phyloP scores from a whole-genome alignment of 2,329 filamentous ascomycete species.

The Penicillium sclerotigenum region DNA sequence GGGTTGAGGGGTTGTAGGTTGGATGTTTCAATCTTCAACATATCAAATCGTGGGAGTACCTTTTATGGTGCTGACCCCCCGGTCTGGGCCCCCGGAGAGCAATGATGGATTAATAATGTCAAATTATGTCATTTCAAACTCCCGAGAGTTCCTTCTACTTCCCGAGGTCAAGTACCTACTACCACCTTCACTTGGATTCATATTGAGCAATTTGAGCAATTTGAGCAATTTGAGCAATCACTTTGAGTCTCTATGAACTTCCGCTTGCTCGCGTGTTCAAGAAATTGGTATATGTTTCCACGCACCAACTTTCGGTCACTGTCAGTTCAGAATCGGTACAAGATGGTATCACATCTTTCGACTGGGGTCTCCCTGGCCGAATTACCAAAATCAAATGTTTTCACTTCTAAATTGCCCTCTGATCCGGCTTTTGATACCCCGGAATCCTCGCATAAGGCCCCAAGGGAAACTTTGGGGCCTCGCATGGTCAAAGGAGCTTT shows the following conservation, averaged over 20 bases:
- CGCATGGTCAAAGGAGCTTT: constrained; percentile 79
- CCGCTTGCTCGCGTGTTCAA: constrained; percentile 6
- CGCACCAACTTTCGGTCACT: neutral
- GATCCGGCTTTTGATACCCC: constrained; percentile 79
- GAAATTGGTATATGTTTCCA: constrained; percentile 27
- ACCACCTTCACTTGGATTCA: neutral
- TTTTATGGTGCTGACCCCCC: too few species aligned
- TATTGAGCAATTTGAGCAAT: too few species aligned
- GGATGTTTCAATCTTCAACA: too few species aligned
- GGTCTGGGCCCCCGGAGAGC: neutral
- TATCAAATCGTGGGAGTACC: too few species aligned
- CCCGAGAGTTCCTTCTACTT: neutral
- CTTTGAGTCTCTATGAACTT: neutral
- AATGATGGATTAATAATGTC: constrained; percentile 20
- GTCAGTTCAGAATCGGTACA: constrained; percentile 32
- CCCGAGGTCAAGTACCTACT: neutral
- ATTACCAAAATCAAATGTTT: constrained; percentile 62
- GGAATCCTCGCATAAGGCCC: constrained; percentile 73
- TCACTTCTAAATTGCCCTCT: constrained; percentile 66
- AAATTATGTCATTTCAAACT: constrained; percentile 19
- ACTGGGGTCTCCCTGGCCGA: constrained; percentile 44
- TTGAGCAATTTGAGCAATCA: neutral
- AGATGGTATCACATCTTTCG: constrained; percentile 48
- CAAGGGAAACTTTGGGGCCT: constrained; percentile 71
- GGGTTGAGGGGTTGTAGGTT: too few species aligned